Evolutionary conservation across 768 basidiomycete genomes (phyloP), one percentile per base, ranked within the genome.

Genomic region (Psilocybe sp.): DNA sequence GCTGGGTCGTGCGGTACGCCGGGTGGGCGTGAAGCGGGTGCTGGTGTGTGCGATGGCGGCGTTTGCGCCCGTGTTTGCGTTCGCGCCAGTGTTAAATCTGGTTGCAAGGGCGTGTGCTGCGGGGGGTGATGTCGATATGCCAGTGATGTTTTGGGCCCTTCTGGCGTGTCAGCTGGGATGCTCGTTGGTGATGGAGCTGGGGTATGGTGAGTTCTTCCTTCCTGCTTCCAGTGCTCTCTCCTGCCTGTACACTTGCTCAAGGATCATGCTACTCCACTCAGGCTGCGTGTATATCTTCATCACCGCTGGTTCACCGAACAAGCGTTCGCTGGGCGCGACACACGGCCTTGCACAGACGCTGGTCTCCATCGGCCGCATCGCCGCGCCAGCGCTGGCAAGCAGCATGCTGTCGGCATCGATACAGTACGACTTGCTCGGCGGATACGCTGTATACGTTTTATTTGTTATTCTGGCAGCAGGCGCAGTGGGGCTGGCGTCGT

Each of bases 1-100:
- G 64, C 84, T 85, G 53, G 73, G 77, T 2, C 61, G 67, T 20
- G 54, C 82, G 20, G 77, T 83, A 33, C 71, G 77, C 43, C 68
- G 75, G 4, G 76, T 77, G 36, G 85, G 85, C 9, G 70, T 76
- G 39, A 84, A 81, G 64, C 61, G 51, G 6, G 68, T 82, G n/a
- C 85, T 77, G 56, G 57, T 75, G 28, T 43, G 59, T 10, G 72
- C 79, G 8, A 56, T 84, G 33, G 51, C 59, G 11, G 64, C 69
- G 12, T 70, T 71, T 20, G 47, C 82, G 36, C 77, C 79, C 0
- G 60, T 74, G 12, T 73, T 79, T 37, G 61, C 72, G 1, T 60
- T 75, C 4, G 78, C 81, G 56, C 82, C 82, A 0, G 35, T 78
- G 45, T 74, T 81, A 59, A 82, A 75, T 44, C 52, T 63, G 11